Percentiles rank a stretch among this genome's conserved stretches.
These are phyloP conservation scores for Nigrospora oryzae DNA, from an alignment of 2,329 filamentous ascomycete species.

Conservation along the genomic window DNA sequence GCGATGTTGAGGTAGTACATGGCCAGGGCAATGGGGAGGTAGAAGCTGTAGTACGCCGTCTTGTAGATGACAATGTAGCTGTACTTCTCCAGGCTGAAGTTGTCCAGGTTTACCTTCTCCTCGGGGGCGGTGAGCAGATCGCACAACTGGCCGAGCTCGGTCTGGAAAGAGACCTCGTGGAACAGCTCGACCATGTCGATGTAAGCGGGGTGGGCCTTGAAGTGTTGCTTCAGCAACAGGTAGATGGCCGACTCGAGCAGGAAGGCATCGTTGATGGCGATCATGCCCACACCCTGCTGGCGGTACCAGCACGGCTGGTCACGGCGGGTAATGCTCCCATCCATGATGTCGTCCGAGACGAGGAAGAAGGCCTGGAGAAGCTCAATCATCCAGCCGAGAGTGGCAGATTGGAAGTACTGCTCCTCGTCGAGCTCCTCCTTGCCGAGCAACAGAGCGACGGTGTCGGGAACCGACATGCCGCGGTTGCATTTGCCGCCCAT, in stretches of 20 bases:
- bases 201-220: constrained; percentile 80
- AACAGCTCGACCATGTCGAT: constrained; percentile 91
- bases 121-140: constrained; percentile 95
- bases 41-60: constrained; percentile 99
- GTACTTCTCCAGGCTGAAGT: constrained; percentile 94
- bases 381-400: constrained; percentile 95
- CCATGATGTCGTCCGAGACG: constrained; percentile 98
- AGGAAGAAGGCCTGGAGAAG: constrained; percentile 98
- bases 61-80: constrained; percentile 99
- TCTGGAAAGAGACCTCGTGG: constrained; percentile 90
- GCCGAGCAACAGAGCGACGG: constrained; percentile 68
- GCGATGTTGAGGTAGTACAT: constrained; percentile 79
- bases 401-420: constrained; percentile 81
- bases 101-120: constrained; percentile 83
- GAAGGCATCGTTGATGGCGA: constrained; percentile 98
- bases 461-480: constrained; percentile 95
- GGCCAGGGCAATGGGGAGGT: constrained; percentile 88
- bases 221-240: constrained; percentile 85
- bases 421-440: constrained; percentile 62
- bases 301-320: constrained; percentile 96
- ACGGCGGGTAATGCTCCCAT: constrained; percentile 86
- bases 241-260: constrained; percentile 91
- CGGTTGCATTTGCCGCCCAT: constrained; percentile 97
- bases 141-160: constrained; percentile 89
- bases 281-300: constrained; percentile 79